Evolutionary conservation across 2,329 filamentous ascomycete species (phyloP), one percentile per base, ranked within the genome.

Genomic region (Sarocladium brachiariae): DNA sequence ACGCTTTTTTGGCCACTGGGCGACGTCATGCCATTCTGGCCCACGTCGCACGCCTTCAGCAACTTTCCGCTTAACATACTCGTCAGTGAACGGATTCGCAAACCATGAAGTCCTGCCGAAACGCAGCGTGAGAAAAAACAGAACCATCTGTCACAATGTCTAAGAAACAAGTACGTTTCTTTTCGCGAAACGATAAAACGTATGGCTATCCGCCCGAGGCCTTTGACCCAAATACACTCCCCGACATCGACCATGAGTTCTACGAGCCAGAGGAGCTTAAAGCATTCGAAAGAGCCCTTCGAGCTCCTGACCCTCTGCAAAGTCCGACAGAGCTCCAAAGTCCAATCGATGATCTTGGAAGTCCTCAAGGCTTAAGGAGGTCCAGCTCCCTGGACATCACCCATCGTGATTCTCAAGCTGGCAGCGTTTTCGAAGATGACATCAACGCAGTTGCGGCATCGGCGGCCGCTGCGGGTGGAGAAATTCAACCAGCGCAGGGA

Each of bases 231-330:
- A 75, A 76, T 14, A 72, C 70, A 33, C 76, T 96, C 18, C 91
- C 90, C n/a, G 90, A 96, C 66, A 81, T 76, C 66, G 79, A 91
- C 64, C 77, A 78, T 60, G 83, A 93, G 51, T 96, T 96, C 64
- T 74, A 95, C 58, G 69, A 78, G 39, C 74, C 83, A 35, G 81
- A 81, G 53, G 86, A 95, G 62, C 73, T 96, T 27, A 74, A 79
- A 33, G 84, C 86, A 50, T 97, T 97, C 65, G 84, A 86, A 54
- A 81, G 80, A 53, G 92, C 92, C 7, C 78, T 96, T 8, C 79
- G 82, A n/a, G 88, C 87, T 1, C 89, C 91, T 1, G 89, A 95
- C 54, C 80, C 81, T 1, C 76, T 84, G 35, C 83, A 86, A 31
- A 83, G 77, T 11, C 89, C 91, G 1, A 89, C 95, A 54, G 80